Evolutionary conservation across 2,329 filamentous ascomycete species (phyloP).

Genomic region (Diaporthe vaccinii): DNA sequence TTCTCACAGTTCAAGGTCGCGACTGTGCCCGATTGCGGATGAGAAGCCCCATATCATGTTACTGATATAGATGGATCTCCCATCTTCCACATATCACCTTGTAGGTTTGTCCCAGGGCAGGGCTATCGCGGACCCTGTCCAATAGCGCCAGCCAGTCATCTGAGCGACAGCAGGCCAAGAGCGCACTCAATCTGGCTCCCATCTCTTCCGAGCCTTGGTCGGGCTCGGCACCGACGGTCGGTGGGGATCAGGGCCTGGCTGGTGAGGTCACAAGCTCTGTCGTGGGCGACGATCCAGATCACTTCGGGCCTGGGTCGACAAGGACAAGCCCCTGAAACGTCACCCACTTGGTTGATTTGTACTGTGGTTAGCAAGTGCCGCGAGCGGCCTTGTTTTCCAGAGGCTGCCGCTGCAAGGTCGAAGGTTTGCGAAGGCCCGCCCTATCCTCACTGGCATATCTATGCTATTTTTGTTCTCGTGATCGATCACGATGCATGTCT

Average conservation of each 20-base stretch:
- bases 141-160: constrained; percentile 31
- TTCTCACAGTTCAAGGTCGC: background rate
- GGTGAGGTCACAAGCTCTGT: constrained; percentile 32
- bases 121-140: constrained; percentile 27
- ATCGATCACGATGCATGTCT: constrained; percentile 26
- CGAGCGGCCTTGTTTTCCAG: constrained; percentile 1
- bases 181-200: constrained; percentile 25
- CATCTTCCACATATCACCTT: constrained; percentile 7
- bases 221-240: constrained; percentile 29
- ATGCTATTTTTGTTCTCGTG: constrained; percentile 32
- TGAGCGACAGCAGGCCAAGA: constrained; percentile 25
- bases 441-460: background rate
- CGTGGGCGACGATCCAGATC: constrained; percentile 29
- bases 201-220: constrained; percentile 30
- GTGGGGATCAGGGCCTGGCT: constrained; percentile 5
- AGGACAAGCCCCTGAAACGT: constrained; percentile 37
- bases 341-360: background rate
- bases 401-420: constrained; percentile 1
- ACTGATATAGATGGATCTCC: constrained; percentile 10
- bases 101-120: constrained; percentile 32
- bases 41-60: constrained; percentile 11
- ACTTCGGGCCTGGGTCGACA: constrained; percentile 24
- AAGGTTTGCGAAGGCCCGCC: background rate
- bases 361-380: background rate
- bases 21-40: constrained; percentile 22